A percentile compares a stretch with the other conserved stretches of the same genome.
These are phyloP conservation scores for Aspergillus sp. DNA, from an alignment of 2,329 filamentous ascomycete species.

Conservation along the genomic window DNA sequence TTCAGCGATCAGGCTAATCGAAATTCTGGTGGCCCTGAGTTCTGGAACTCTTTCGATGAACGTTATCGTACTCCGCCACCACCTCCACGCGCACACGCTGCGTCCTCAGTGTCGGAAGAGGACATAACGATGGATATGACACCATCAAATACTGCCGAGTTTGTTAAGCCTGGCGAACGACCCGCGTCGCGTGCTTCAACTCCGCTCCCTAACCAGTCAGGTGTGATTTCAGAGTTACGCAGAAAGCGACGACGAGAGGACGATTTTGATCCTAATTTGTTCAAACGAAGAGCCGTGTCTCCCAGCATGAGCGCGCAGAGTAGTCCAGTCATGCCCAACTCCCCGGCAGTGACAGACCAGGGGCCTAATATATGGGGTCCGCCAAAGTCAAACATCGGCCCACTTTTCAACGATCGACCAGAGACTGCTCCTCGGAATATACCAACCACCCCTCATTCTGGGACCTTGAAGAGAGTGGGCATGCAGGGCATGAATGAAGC, in stretches of 20 bases:
- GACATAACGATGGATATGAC: conserved; percentile 43
- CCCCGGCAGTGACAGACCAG: conserved; percentile 71
- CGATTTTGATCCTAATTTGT: conserved; percentile 81
- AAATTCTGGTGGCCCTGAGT: conserved; percentile 70
- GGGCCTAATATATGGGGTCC: conserved; percentile 66
- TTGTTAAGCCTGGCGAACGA: conserved; percentile 34
- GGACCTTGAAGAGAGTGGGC: conserved; percentile 63
- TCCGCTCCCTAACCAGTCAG: conserved; percentile 38
- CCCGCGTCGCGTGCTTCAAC: conserved; percentile 41
- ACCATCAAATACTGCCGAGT: conserved; percentile 29
- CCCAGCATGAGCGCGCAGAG: conserved; percentile 90
- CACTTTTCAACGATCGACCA: conserved; percentile 51
- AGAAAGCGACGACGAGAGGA: conserved; percentile 84
- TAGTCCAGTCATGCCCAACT: conserved; percentile 79
- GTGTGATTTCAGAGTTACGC: conserved; percentile 71
- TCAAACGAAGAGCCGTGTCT: conserved; percentile 89
- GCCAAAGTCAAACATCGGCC: conserved; percentile 56
- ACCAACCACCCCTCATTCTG: conserved; percentile 50
- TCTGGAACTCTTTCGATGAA: conserved; percentile 79
- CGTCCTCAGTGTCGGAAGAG: conserved; percentile 48
- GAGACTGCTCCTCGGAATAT: conserved; percentile 53
- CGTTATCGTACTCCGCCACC: conserved; percentile 66
- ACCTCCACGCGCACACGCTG: conserved; percentile 56
- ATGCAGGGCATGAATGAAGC: conserved; percentile 94
- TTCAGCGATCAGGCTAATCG: conserved; percentile 74